Conservation (phyloP, 2,329 filamentous ascomycete genomes). For the Arthroderma sp. region DNA sequence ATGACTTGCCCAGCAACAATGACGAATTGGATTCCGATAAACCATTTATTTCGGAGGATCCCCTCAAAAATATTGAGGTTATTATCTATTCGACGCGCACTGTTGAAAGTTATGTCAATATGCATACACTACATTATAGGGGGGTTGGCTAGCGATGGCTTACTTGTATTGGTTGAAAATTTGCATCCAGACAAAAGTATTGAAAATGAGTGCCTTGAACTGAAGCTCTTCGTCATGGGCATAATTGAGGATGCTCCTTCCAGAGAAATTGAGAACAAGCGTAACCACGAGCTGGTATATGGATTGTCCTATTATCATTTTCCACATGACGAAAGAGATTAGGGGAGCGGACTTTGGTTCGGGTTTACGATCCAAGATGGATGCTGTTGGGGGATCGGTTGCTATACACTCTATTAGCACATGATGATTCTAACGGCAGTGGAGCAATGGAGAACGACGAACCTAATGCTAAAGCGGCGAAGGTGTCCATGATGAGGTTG, state of each 20-base stretch:
- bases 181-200: slow-evolving; percentile 99
- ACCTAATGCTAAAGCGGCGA: slow-evolving; percentile 66
- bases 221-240: slow-evolving; percentile 30
- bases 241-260: slow-evolving; percentile 46
- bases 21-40: slow-evolving; percentile 49
- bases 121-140: not conserved
- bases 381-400: slow-evolving; percentile 71
- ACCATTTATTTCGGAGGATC: slow-evolving; percentile 31
- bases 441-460: not conserved
- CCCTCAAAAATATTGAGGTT: slow-evolving; percentile 34
- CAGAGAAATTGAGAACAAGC: slow-evolving; percentile 72
- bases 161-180: slow-evolving; percentile 49
- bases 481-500: slow-evolving; percentile 94
- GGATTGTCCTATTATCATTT: slow-evolving; percentile 93
- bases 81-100: slow-evolving; percentile 32
- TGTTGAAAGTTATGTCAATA: slow-evolving; percentile 3
- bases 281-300: slow-evolving; percentile 76
- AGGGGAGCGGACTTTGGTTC: slow-evolving; percentile 60
- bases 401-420: slow-evolving; percentile 29
- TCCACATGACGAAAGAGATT: slow-evolving; percentile 95
- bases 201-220: slow-evolving; percentile 78
- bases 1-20: slow-evolving; percentile 59
- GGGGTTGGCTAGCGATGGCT: not conserved
- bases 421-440: slow-evolving; percentile 2
- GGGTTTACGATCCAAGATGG: slow-evolving; percentile 67